Evolutionary conservation across 2,329 filamentous ascomycete species (phyloP), one percentile per base, ranked within the genome.

Genomic region (Hypoxylon sp.): DNA sequence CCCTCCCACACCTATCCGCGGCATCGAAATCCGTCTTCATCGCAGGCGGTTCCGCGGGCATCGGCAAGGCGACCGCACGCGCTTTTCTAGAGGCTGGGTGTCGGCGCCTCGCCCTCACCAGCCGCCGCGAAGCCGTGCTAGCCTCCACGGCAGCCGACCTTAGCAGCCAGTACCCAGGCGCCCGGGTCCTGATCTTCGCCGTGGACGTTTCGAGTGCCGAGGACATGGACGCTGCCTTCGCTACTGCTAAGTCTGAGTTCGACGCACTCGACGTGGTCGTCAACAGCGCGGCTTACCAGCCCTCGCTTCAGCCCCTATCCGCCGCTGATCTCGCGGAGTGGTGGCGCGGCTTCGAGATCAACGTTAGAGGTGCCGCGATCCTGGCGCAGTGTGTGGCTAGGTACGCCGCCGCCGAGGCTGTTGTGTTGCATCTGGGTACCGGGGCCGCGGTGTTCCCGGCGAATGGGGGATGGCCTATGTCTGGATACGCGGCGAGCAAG

Each of bases 401-500:
- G 10, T 55, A 66, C 34, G 71, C 67, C 1, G 57, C 62, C 10
- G 19, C 51, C n/a, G 45, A 56, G 3, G 56, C 68, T 10, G 60
- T 66, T 3, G 30, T 69, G 3, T n/a, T 71, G 38, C 61, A 70
- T 45, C 60, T 72, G 30, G 62, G 67, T 2, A 58, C 55, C 11
- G 43, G 19, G 10, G 43, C 30, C 1, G 55, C 19, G 43, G 17
- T 58, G 43, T 36, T 58, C 13, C 55, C 55, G 13, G 55, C 55
- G 23, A 23, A 25, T 23, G 17, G 73, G 76, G 21, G 25, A 1
- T 63, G 81, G 5, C 79, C 80, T 14, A 80, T 81, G 79, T 67
- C 80, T 6, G 79, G 76, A n/a, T 81, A 79, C 58, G 81, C 78
- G 1, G 78, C 68, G 7, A 72, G 72, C 45, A 72, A 73, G 50